Conservation (phyloP, 202 grass and related monocot genomes). For the Setaria italica region DNA sequence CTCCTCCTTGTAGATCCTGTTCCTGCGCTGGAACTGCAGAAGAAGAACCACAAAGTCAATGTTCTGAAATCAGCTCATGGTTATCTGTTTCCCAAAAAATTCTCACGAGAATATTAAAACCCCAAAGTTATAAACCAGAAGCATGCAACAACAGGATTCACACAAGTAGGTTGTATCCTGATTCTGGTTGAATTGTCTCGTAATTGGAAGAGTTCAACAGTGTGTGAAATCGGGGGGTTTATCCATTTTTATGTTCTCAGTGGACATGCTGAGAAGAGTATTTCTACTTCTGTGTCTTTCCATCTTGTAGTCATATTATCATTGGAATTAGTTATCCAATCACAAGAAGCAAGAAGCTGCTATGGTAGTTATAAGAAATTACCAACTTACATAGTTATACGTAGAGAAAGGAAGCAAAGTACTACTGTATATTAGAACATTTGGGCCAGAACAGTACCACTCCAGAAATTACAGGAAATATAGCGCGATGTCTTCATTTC, state of each 20-base stretch:
- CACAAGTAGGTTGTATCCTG: not conserved
- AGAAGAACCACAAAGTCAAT: conserved; percentile 27
- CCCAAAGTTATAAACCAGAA: not conserved
- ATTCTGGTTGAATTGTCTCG: not conserved
- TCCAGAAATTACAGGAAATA: not conserved
- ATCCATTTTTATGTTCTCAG: not conserved
- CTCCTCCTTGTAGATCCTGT: conserved; percentile 98
- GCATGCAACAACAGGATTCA: conserved; percentile 22
- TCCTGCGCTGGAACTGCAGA: conserved; percentile 94
- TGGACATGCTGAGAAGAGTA: not conserved
- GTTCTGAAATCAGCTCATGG: not conserved
- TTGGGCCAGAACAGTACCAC: not conserved
- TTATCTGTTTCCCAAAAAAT: not conserved
- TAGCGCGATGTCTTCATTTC: not conserved
- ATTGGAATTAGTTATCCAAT: conserved; percentile 5
- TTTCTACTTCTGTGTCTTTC: not conserved
- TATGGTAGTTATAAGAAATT: not conserved
- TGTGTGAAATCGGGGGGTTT: not conserved
- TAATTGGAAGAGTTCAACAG: not conserved
- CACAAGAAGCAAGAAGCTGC: not conserved
- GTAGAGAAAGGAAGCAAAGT: not conserved
- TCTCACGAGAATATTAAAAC: not conserved
- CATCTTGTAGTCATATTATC: conserved; percentile 18
- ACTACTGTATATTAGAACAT: not conserved
- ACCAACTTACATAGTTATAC: not conserved